These are phyloP conservation scores for Suhomyces yuchorum DNA, from an alignment of 1,139 yeast species.

Conservation along the genomic window DNA sequence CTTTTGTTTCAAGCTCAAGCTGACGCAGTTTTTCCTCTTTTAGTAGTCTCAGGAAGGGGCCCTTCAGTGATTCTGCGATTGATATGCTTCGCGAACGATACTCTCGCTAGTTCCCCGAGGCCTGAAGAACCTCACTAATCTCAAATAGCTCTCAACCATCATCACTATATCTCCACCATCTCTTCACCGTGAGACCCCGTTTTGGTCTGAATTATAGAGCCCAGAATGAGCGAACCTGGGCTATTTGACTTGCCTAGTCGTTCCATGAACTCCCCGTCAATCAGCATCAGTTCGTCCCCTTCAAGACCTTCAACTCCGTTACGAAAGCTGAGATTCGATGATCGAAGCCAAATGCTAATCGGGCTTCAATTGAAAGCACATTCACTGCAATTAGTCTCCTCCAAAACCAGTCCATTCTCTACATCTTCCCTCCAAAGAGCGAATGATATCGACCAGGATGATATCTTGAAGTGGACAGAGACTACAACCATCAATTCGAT, in stretches of 20 bases:
- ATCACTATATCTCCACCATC: not conserved
- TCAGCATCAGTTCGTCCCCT: constrained; percentile 9
- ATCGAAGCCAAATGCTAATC: constrained; percentile 38
- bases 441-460: not conserved
- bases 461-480: constrained; percentile 30
- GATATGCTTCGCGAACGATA: too few species aligned
- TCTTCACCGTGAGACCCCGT: not conserved
- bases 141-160: too few species aligned
- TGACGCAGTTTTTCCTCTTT: too few species aligned
- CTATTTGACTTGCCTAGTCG: constrained; percentile 19
- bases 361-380: constrained; percentile 24
- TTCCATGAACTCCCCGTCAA: constrained; percentile 15
- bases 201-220: not conserved
- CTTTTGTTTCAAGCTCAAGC: too few species aligned
- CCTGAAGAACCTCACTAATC: too few species aligned
- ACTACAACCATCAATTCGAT: constrained; percentile 23
- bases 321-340: constrained; percentile 37
- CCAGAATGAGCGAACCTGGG: not conserved
- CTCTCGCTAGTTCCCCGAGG: too few species aligned
- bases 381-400: constrained; percentile 1
- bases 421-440: not conserved
- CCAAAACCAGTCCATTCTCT: not conserved
- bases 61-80: too few species aligned
- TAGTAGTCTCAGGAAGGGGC: too few species aligned
- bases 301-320: constrained; percentile 9